These are phyloP conservation scores for Blastobotrys mokoenaii DNA, from an alignment of 805 yeast genomes.

Conservation along the genomic window DNA sequence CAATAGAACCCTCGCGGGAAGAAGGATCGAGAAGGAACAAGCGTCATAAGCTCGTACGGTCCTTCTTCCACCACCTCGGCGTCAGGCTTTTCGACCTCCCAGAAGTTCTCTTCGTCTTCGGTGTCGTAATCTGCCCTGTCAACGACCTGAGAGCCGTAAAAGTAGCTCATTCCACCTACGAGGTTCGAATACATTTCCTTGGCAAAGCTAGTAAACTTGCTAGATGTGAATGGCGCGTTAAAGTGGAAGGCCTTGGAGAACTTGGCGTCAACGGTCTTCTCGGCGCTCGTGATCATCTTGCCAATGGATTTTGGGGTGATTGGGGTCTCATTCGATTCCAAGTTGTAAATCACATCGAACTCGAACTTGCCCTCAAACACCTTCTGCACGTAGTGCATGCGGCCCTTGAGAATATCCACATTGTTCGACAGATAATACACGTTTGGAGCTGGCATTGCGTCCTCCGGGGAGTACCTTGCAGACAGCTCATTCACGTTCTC, in stretches of 20 bases:
- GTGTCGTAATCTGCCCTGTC: conserved; percentile 63
- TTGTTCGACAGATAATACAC: conserved; percentile 47
- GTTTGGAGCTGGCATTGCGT: conserved; percentile 34
- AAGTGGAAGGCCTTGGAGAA: conserved; percentile 46
- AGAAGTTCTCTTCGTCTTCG: conserved; percentile 56
- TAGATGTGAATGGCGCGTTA: conserved; percentile 43
- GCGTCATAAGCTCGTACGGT: conserved; percentile 66
- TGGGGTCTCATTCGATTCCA: conserved; percentile 34
- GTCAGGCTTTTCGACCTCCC: conserved; percentile 23
- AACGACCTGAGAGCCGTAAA: conserved; percentile 74
- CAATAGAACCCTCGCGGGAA: conserved; percentile 97
- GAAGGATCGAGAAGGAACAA: conserved; percentile 87
- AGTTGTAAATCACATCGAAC: conserved; percentile 59
- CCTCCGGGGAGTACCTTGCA: conserved; percentile 24
- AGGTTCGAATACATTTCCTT: conserved; percentile 73
- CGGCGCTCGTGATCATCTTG: conserved; percentile 27
- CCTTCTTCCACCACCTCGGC: conserved; percentile 55
- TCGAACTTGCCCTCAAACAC: conserved; percentile 66
- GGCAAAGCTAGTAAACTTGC: conserved; percentile 48
- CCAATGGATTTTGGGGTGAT: conserved; percentile 20
- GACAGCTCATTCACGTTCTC: conserved; percentile 52
- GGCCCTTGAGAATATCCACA: conserved; percentile 55
- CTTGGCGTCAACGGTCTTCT: conserved; percentile 38
- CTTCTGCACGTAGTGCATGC: conserved; percentile 72
- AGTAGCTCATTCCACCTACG: conserved; percentile 84